Evolutionary conservation across 805 yeast genomes (phyloP).

Genomic region (Monosporozyma unispora): DNA sequence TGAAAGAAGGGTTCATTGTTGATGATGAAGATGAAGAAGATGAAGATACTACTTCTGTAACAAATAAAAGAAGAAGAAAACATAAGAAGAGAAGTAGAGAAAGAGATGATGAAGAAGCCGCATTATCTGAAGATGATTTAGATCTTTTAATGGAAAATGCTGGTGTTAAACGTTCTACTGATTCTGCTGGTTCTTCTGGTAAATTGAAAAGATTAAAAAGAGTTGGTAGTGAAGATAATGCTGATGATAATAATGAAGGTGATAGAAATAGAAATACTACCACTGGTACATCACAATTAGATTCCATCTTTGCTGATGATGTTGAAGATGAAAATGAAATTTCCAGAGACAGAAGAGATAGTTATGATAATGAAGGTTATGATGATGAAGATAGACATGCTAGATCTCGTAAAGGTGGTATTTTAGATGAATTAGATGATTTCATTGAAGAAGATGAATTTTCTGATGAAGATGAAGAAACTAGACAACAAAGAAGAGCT

Average conservation of each 20-base stretch:
- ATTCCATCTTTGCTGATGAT: slow-evolving; percentile 37
- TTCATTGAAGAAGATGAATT: slow-evolving; percentile 96
- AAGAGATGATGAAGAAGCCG: slow-evolving; percentile 47
- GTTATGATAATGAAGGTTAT: slow-evolving; percentile 17
- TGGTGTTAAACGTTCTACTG: slow-evolving; percentile 49
- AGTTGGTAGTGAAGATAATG: slow-evolving; percentile 42
- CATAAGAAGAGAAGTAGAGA: slow-evolving; percentile 32
- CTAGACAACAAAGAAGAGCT: slow-evolving; percentile 34
- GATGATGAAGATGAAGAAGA: slow-evolving; percentile 79
- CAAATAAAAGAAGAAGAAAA: slow-evolving; percentile 29
- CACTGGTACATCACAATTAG: slow-evolving; percentile 22
- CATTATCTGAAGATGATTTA: slow-evolving; percentile 89
- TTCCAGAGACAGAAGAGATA: slow-evolving; percentile 13
- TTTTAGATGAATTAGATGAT: slow-evolving; percentile 84
- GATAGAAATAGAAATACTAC: slow-evolving; percentile 11
- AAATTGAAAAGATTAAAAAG: slow-evolving; percentile 74
- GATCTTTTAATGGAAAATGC: slow-evolving; percentile 86
- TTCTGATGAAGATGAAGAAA: slow-evolving; percentile 66
- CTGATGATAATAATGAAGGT: slow-evolving; percentile 16
- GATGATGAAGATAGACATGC: slow-evolving; percentile 15
- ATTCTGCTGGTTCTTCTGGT: slow-evolving; percentile 31
- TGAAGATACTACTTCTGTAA: slow-evolving; percentile 24
- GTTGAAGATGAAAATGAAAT: slow-evolving; percentile 19
- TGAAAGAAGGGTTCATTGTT: slow-evolving; percentile 88
- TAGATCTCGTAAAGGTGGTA: slow-evolving; percentile 29